Evolutionary conservation across 1,139 yeast genomes (phyloP).

Genomic region (Suhomyces bokatorum): DNA sequence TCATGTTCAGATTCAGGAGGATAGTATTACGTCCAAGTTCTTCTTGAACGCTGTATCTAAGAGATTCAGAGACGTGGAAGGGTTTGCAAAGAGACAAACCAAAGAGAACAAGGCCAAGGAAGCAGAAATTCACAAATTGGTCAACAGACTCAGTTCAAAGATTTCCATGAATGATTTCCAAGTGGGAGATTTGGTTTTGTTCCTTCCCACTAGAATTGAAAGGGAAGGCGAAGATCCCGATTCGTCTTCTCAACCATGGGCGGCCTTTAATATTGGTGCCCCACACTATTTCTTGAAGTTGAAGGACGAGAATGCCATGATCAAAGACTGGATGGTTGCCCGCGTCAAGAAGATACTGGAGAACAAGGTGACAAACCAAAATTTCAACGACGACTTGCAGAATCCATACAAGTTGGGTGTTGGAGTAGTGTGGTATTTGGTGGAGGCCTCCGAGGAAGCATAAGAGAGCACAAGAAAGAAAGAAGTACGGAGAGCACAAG

Average conservation of each 20-base stretch:
- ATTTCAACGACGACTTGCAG: slow-evolving; percentile 25
- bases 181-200: slow-evolving; percentile 73
- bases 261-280: slow-evolving; percentile 80
- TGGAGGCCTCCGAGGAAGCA: slow-evolving; percentile 45
- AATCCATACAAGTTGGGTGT: slow-evolving; percentile 53
- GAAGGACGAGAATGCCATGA: slow-evolving; percentile 18
- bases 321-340: slow-evolving; percentile 74
- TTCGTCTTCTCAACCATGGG: slow-evolving; percentile 63
- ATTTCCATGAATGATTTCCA: slow-evolving; percentile 68
- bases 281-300: slow-evolving; percentile 70
- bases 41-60: slow-evolving; percentile 68
- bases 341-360: slow-evolving; percentile 54
- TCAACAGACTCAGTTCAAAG: slow-evolving; percentile 45
- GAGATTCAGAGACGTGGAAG: slow-evolving; percentile 86
- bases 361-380: slow-evolving; percentile 41
- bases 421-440: slow-evolving; percentile 52
- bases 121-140: slow-evolving; percentile 41
- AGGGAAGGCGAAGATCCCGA: slow-evolving; percentile 20
- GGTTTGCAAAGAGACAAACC: slow-evolving; percentile 82
- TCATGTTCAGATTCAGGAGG: slow-evolving; percentile 34
- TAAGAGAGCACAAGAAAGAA: background rate
- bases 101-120: slow-evolving; percentile 64
- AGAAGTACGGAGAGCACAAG: background rate
- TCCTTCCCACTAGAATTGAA: slow-evolving; percentile 71
- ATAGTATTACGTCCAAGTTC: slow-evolving; percentile 29